Percentiles rank a stretch among this genome's conserved stretches.
phyloP scores from a whole-genome alignment of 495 filamentous ascomycete genomes.

The Tuber borchii region DNA sequence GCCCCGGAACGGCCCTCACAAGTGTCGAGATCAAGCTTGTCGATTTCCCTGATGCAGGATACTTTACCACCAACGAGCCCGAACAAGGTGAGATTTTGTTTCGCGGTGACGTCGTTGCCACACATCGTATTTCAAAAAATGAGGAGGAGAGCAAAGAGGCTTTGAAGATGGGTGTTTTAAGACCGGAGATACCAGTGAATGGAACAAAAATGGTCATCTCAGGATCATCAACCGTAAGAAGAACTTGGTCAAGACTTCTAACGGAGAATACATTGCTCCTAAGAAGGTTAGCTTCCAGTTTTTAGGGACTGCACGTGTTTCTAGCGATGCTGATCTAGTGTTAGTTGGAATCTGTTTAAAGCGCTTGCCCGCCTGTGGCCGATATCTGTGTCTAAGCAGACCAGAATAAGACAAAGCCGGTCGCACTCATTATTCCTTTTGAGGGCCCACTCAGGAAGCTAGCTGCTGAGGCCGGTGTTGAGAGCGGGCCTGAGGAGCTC shows the following conservation, averaged over 20 bases:
- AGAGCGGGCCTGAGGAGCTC: constrained; percentile 69
- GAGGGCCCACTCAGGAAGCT: constrained; percentile 80
- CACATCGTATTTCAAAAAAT: constrained; percentile 74
- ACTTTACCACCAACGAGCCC: constrained; percentile 75
- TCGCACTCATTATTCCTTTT: constrained; percentile 88
- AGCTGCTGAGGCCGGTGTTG: constrained; percentile 62
- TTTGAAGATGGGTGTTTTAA: constrained; percentile 83
- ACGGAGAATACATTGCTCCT: constrained; percentile 95
- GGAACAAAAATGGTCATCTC: constrained; percentile 70
- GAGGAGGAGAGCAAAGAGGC: constrained; percentile 73
- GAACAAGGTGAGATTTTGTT: constrained; percentile 92
- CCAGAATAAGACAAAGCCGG: constrained; percentile 67
- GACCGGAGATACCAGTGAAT: constrained; percentile 93
- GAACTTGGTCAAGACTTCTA: constrained; percentile 92
- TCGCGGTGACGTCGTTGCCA: constrained; percentile 66
- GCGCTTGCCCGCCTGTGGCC: constrained; percentile 71
- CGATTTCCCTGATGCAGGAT: constrained; percentile 90
- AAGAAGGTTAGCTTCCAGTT: constrained; percentile 56
- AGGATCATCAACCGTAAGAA: constrained; percentile 96
- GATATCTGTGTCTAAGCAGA: constrained; percentile 96
- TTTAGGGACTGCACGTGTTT: neutral
- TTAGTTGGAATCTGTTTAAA: constrained; percentile 83
- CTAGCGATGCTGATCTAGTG: neutral
- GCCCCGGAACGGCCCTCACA: constrained; percentile 71
- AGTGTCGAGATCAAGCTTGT: constrained; percentile 89